These are phyloP conservation scores for Penicillium nordicum DNA, from an alignment of 2,329 filamentous ascomycete genomes.

Conservation along the genomic window DNA sequence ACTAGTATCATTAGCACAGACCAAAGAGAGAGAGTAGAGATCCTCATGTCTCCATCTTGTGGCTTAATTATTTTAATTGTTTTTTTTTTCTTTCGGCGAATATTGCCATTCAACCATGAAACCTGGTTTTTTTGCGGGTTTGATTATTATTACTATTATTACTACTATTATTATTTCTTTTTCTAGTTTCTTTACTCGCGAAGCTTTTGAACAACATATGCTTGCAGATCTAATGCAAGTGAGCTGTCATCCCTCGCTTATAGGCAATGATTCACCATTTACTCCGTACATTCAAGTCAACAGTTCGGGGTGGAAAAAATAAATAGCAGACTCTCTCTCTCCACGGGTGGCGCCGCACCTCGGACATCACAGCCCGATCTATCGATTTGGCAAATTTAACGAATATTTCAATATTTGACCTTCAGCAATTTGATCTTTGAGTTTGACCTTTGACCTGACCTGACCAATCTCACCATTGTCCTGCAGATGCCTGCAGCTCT, in stretches of 20 bases:
- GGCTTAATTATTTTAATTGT: neutral
- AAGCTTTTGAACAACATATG: neutral
- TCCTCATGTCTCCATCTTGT: neutral
- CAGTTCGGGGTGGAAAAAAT: neutral
- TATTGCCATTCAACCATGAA: neutral
- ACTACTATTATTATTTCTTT: too few species aligned
- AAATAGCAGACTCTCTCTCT: neutral
- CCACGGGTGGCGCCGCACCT: constrained; percentile 5
- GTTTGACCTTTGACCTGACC: neutral
- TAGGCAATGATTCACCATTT: neutral
- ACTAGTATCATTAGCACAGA: constrained; percentile 3
- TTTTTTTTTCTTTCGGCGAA: constrained; percentile 2
- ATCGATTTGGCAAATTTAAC: neutral
- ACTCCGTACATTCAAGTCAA: neutral
- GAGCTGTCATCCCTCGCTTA: neutral
- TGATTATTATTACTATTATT: too few species aligned
- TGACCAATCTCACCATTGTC: neutral
- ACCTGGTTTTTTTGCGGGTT: neutral
- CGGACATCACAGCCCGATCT: constrained; percentile 2
- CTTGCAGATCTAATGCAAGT: neutral
- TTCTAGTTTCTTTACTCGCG: neutral
- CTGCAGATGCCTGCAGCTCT: constrained; percentile 1
- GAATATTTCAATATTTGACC: neutral
- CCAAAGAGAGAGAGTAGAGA: constrained; percentile 10
- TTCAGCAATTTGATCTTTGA: neutral